Evolutionary conservation across 148 eudicot species (phyloP).

Genomic region (Diospyros lotus): DNA sequence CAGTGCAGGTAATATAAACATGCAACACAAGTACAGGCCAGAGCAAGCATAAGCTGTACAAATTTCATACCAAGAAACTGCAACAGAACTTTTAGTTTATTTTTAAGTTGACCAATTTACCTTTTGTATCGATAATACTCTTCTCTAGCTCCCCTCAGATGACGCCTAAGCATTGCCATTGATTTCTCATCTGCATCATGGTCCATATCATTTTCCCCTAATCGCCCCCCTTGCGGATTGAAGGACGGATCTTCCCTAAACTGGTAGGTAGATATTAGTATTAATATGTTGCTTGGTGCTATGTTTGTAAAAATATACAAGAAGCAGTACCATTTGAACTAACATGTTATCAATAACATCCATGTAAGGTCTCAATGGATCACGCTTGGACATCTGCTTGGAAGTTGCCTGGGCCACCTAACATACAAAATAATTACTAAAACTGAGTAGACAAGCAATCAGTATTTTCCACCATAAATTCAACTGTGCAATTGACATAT

Average conservation of each 20-base stretch:
- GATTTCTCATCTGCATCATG: conserved; percentile 94
- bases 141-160: conserved; percentile 75
- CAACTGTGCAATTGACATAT: not conserved
- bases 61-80: not conserved
- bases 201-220: conserved; percentile 95
- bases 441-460: not conserved
- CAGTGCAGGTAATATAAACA: no score
- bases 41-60: no score
- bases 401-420: conserved; percentile 97
- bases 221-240: conserved; percentile 88
- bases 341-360: conserved; percentile 82
- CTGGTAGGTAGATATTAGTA: conserved; percentile 27
- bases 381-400: conserved; percentile 91
- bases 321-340: conserved; percentile 62
- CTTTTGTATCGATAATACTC: conserved; percentile 85
- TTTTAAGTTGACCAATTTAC: conserved; percentile 21
- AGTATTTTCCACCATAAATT: not conserved
- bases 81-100: not conserved
- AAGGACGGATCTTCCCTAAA: conserved; percentile 82
- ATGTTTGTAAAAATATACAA: not conserved
- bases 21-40: not conserved
- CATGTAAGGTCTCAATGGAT: conserved; percentile 80
- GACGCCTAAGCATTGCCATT: conserved; percentile 90
- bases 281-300: not conserved
- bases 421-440: not conserved